Evolutionary conservation across 352 stramenopile species (phyloP).

Genomic region (Globisporangium heterothallicum): DNA sequence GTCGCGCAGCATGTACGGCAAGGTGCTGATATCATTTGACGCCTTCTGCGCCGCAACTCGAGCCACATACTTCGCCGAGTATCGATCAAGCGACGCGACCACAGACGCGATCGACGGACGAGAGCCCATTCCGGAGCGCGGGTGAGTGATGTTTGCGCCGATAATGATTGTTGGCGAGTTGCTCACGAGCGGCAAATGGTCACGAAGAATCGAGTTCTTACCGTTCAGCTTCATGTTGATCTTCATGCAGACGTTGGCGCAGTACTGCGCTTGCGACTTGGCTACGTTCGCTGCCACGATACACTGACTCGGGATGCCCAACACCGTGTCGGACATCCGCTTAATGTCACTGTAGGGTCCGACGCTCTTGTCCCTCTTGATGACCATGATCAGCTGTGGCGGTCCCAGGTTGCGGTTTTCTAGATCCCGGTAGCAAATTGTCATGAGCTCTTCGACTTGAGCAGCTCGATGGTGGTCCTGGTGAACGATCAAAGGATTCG

Average conservation of each 20-base stretch:
- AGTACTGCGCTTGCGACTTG: conserved; percentile 46
- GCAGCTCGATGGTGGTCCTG: conserved; percentile 25
- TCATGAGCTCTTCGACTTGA: conserved; percentile 58
- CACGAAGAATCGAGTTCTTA: conserved; percentile 50
- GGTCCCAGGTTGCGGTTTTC: conserved; percentile 22
- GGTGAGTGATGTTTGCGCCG: conserved; percentile 71
- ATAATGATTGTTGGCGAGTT: conserved; percentile 67
- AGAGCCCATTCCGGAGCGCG: conserved; percentile 43
- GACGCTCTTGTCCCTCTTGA: conserved; percentile 41
- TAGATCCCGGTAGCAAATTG: conserved; percentile 43
- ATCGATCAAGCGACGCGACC: conserved; percentile 68
- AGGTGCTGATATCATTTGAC: conserved; percentile 45
- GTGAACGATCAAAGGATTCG: conserved; percentile 36
- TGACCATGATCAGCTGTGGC: conserved; percentile 58
- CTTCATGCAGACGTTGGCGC: conserved; percentile 62
- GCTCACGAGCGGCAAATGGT: conserved; percentile 41
- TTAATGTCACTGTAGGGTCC: conserved; percentile 66
- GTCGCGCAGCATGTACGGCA: conserved; percentile 59
- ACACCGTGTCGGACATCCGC: conserved; percentile 54
- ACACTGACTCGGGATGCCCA: conserved; percentile 70
- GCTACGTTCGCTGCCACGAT: conserved; percentile 46
- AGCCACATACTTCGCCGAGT: conserved; percentile 54
- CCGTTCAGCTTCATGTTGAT: conserved; percentile 78
- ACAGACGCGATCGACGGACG: conserved; percentile 75
- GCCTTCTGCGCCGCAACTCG: conserved; percentile 48